These are phyloP conservation scores for Coemansia sp. DNA, from an alignment of 192 early-diverging fungal genomes.

Conservation along the genomic window DNA sequence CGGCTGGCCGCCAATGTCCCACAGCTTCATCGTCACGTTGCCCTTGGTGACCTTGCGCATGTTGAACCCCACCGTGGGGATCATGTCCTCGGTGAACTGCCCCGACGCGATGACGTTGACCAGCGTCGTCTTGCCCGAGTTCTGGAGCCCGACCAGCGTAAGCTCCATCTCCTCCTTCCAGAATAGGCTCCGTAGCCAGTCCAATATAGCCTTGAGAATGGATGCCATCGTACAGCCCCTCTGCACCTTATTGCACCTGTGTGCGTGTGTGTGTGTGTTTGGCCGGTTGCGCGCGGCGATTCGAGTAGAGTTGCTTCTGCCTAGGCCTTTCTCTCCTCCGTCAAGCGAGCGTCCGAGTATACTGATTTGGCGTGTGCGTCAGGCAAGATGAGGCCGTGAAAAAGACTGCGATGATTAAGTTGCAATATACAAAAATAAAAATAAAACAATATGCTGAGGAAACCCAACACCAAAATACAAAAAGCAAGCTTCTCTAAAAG, in stretches of 20 bases:
- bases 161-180: constrained; percentile 90
- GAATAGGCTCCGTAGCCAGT: constrained; percentile 77
- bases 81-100: constrained; percentile 82
- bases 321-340: too few relatives aligned
- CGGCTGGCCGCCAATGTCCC: constrained; percentile 99
- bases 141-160: constrained; percentile 82
- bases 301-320: too few relatives aligned
- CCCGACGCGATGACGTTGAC: constrained; percentile 85
- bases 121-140: constrained; percentile 83
- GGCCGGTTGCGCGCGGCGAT: not conserved
- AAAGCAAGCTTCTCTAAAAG: too few relatives aligned
- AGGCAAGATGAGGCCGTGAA: too few relatives aligned
- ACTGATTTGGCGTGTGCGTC: too few relatives aligned
- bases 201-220: constrained; percentile 43
- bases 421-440: too few relatives aligned
- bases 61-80: constrained; percentile 98
- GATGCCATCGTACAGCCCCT: too few relatives aligned
- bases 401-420: too few relatives aligned
- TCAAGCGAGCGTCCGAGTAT: too few relatives aligned
- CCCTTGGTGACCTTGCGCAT: constrained; percentile 95
- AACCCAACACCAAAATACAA: too few relatives aligned
- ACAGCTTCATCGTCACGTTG: constrained; percentile 96
- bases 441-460: too few relatives aligned
- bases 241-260: too few relatives aligned
- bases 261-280: constrained; percentile 6